Base-by-base conservation (phyloP, 2,329 filamentous ascomycete genomes). In the Exophiala alcalophila region DNA sequence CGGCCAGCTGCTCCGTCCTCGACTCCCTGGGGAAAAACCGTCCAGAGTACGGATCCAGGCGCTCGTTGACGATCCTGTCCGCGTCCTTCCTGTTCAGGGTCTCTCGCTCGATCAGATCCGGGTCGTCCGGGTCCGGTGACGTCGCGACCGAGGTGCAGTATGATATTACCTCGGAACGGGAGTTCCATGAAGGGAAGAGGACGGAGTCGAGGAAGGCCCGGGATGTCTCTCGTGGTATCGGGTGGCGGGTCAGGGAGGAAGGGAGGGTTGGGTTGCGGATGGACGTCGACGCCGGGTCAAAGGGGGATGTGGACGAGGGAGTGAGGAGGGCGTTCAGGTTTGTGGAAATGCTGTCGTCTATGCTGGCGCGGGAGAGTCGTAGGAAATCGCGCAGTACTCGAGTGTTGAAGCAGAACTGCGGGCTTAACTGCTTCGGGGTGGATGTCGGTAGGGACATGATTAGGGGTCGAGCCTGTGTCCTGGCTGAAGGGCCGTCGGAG, bases 341-440 rank as follows among this genome's bases (percentile, higher is more conserved):
- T 60, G 95, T 90, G 1, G 81, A 81, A 60, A 98, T 97, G 30
- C 86, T 88, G 66, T 98, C 92, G 67, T 98, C 92, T 59, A 96
- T 83, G 33, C 85, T 80, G 38, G 80, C 75, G 52, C 92, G 81
- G 7, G 91, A 96, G 53, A 92, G 66, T 26, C 89, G 85, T 15
- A 98, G 77, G 64, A 98, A 98, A 64, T 95, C 92, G 95, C 59
- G 50, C 44, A 53, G 38, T 19, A 44, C 38, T 4, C 37, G 41
- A 8, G 41, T 49, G 43, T 58, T 50, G 57, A 53, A 37, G 65
- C 86, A 92, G 59, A 89, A 86, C 62, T 86, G 83, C 30, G 83
- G 84, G 47, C 77, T 84, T 50, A 89, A 68, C n/a, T 45, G 38
- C n/a, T 44, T 20, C 4, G 48, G 50, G 10, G 40, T 30, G 2